These are phyloP conservation scores for Penicillium polonicum DNA, from an alignment of 2,329 filamentous ascomycete genomes.

Conservation along the genomic window DNA sequence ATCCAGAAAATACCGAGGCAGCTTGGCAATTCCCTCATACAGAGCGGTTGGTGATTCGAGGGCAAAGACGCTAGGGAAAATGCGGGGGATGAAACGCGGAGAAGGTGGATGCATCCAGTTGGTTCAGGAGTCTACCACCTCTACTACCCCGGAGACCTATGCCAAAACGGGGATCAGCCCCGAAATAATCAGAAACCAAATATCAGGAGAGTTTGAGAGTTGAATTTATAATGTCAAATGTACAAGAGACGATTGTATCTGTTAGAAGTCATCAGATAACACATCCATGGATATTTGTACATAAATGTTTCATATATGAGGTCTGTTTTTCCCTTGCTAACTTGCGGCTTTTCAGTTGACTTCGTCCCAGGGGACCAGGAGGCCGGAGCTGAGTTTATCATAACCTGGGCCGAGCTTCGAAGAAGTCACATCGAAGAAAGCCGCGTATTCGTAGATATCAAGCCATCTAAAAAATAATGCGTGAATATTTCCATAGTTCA, in stretches of 20 bases:
- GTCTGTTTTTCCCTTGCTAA: not conserved
- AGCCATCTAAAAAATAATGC: not conserved
- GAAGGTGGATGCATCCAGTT: conserved; percentile 11
- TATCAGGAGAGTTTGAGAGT: not conserved
- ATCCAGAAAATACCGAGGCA: conserved; percentile 32
- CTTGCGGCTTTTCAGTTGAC: not conserved
- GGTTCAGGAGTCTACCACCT: conserved; percentile 5
- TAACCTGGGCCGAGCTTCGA: not conserved
- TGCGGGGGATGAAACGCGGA: conserved; percentile 27
- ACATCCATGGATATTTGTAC: not conserved
- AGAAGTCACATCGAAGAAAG: not conserved
- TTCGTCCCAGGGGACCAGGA: not conserved
- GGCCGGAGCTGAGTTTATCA: not conserved
- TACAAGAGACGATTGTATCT: not conserved
- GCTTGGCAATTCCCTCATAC: conserved; percentile 4
- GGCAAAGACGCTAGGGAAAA: conserved; percentile 11
- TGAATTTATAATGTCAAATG: not conserved
- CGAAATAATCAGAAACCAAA: conserved; percentile 14
- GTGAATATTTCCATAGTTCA: conserved; percentile 22
- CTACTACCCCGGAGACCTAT: conserved; percentile 3
- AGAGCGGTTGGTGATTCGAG: not conserved
- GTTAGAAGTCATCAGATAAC: not conserved
- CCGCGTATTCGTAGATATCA: not conserved
- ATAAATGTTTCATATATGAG: not conserved
- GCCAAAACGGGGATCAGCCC: conserved; percentile 18